phyloP scores from a whole-genome alignment of 2,329 filamentous ascomycete species.

The Hymenoscyphus fructigenus region DNA sequence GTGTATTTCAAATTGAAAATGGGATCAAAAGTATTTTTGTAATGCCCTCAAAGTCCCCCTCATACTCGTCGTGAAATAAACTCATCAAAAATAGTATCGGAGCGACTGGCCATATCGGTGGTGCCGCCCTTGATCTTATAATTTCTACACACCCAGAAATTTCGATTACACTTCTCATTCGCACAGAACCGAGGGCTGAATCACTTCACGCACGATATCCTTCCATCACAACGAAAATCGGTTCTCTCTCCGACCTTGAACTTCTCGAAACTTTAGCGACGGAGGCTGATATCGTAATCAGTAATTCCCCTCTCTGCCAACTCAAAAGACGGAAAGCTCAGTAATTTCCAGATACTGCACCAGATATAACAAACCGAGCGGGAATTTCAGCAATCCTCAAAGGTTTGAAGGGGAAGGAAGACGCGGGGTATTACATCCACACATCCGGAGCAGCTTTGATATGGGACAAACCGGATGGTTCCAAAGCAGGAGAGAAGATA shows the following conservation, averaged over 20 bases:
- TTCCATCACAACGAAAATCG: constrained; percentile 5
- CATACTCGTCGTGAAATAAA: background rate
- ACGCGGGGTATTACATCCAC: constrained; percentile 21
- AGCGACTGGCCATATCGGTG: constrained; percentile 23
- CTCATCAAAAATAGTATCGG: constrained; percentile 9
- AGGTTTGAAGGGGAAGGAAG: background rate
- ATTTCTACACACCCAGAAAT: background rate
- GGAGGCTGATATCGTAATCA: constrained; percentile 17
- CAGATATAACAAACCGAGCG: constrained; percentile 11
- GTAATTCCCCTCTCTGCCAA: background rate
- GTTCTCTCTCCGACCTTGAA: constrained; percentile 14
- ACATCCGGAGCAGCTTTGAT: constrained; percentile 16
- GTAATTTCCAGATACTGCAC: constrained; percentile 10
- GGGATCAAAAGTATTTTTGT: background rate
- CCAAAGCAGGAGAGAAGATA: constrained; percentile 6
- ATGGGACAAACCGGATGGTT: constrained; percentile 18
- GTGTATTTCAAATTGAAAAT: background rate
- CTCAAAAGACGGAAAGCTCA: background rate
- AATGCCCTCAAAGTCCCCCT: background rate
- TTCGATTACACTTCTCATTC: constrained; percentile 10
- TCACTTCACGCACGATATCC: constrained; percentile 14
- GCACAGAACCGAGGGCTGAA: constrained; percentile 11
- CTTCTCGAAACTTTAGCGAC: constrained; percentile 11
- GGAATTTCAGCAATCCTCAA: constrained; percentile 17
- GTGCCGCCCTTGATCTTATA: constrained; percentile 17